phyloP scores from a whole-genome alignment of 768 basidiomycete species.

The Asterophora lycoperdoides region DNA sequence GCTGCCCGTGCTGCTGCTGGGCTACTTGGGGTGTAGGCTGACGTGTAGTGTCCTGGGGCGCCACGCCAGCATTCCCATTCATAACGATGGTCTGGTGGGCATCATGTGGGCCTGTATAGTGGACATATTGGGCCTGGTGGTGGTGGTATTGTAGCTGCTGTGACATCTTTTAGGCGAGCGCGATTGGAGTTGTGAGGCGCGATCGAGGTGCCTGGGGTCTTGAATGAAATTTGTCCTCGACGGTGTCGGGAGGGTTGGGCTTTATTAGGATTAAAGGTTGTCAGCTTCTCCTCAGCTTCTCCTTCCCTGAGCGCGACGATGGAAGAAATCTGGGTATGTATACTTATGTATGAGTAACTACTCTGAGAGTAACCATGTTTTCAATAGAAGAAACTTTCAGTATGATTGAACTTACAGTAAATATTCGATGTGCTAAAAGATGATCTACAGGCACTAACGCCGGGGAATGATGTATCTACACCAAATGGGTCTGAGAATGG shows the following conservation, averaged over 20 bases:
- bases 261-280: slow-evolving; percentile 4
- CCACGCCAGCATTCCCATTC: slow-evolving; percentile 18
- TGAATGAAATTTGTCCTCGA: slow-evolving; percentile 1
- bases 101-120: slow-evolving; percentile 31
- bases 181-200: slow-evolving; percentile 22
- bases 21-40: slow-evolving; percentile 20
- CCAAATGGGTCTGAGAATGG: too few species aligned
- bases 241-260: slow-evolving; percentile 11
- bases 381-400: too few species aligned
- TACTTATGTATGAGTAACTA: too few species aligned
- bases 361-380: too few species aligned
- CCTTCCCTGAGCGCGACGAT: too few species aligned
- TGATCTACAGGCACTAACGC: too few species aligned
- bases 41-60: slow-evolving; percentile 26
- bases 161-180: slow-evolving; percentile 33
- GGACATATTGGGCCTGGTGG: slow-evolving; percentile 32
- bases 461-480: too few species aligned
- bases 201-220: slow-evolving; percentile 40
- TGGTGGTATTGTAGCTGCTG: slow-evolving; percentile 35
- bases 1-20: slow-evolving; percentile 26
- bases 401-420: too few species aligned
- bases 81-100: slow-evolving; percentile 16
- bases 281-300: too few species aligned
- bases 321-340: too few species aligned
- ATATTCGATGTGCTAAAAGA: too few species aligned